Conservation (phyloP, 768 basidiomycete genomes). For the Podaxis rugospora region DNA sequence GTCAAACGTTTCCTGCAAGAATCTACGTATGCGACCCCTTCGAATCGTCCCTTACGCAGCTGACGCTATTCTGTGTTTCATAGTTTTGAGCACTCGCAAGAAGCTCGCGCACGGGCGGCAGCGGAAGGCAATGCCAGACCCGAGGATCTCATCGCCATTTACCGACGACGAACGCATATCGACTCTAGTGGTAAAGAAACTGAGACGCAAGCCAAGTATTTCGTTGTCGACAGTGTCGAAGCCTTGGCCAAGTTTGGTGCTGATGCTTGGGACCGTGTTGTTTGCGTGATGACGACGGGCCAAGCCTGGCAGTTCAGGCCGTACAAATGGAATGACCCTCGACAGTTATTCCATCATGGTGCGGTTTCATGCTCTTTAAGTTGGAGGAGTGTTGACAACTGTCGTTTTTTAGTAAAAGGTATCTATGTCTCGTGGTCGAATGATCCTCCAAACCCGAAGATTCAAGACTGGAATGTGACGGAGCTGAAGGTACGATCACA, state of each 20-base stretch:
- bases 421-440: slow-evolving; percentile 94
- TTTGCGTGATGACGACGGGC: slow-evolving; percentile 97
- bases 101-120: slow-evolving; percentile 64
- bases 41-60: not conserved
- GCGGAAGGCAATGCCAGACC: slow-evolving; percentile 68
- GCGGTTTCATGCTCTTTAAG: not conserved
- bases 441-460: slow-evolving; percentile 82
- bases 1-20: slow-evolving; percentile 93
- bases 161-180: slow-evolving; percentile 74
- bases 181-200: slow-evolving; percentile 62
- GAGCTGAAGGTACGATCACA: slow-evolving; percentile 70
- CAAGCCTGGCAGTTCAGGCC: slow-evolving; percentile 98
- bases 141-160: slow-evolving; percentile 86
- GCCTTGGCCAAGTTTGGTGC: slow-evolving; percentile 88
- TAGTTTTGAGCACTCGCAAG: slow-evolving; percentile 73
- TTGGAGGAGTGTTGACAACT: not conserved
- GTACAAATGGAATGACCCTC: slow-evolving; percentile 96
- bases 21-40: slow-evolving; percentile 48
- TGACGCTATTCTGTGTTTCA: not conserved
- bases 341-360: slow-evolving; percentile 93
- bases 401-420: slow-evolving; percentile 70
- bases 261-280: slow-evolving; percentile 95
- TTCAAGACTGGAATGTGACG: slow-evolving; percentile 96
- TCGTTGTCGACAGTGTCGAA: slow-evolving; percentile 89
- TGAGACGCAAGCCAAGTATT: slow-evolving; percentile 59